Evolutionary conservation across 768 basidiomycete species (phyloP).

Genomic region (Rhizopogon vulgaris): DNA sequence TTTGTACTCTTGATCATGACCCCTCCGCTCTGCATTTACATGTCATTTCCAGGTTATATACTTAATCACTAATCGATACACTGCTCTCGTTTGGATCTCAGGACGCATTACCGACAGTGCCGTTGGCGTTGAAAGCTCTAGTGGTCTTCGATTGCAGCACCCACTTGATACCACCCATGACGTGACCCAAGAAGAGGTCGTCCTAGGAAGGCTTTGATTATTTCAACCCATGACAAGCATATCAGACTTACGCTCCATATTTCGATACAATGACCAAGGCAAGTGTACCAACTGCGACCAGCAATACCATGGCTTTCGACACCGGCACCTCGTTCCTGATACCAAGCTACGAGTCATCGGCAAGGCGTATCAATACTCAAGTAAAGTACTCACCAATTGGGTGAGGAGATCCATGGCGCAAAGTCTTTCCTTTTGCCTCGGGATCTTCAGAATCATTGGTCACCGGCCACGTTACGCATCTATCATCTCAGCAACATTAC

Average conservation of each 20-base stretch:
- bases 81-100: constrained; percentile 4
- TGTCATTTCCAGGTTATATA: constrained; percentile 18
- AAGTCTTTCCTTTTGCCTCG: constrained; percentile 29
- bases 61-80: constrained; percentile 16
- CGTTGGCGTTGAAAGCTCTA: constrained; percentile 52
- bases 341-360: constrained; percentile 57
- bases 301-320: constrained; percentile 40
- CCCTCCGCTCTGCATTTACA: constrained; percentile 19
- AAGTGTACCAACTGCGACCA: constrained; percentile 82
- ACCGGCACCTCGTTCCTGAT: constrained; percentile 69
- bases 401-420: constrained; percentile 68
- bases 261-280: constrained; percentile 72
- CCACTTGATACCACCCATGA: constrained; percentile 75
- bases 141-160: constrained; percentile 66
- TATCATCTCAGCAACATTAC: constrained; percentile 25
- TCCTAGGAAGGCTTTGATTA: constrained; percentile 37
- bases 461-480: neutral
- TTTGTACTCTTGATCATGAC: constrained; percentile 9
- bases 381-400: constrained; percentile 51
- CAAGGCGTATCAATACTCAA: constrained; percentile 1
- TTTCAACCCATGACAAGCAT: neutral
- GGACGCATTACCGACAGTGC: constrained; percentile 48
- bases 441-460: constrained; percentile 12
- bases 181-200: constrained; percentile 60
- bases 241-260: constrained; percentile 59